A percentile compares a stretch with the other conserved stretches of the same genome.
phyloP scores from a whole-genome alignment of 2,329 filamentous ascomycete species.

The Oidium heveae region DNA sequence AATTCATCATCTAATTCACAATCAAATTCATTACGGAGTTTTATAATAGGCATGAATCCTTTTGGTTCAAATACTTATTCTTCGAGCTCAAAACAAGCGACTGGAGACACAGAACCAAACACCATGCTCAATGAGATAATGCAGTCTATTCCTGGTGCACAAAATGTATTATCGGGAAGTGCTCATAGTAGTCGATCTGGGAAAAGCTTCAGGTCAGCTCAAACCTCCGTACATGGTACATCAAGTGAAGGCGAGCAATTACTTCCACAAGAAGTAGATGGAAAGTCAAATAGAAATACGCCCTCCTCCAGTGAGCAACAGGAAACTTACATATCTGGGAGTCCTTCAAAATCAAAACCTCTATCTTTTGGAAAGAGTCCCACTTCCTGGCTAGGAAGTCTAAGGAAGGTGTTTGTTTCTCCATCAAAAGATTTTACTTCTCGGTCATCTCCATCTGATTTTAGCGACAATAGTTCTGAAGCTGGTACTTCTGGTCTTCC shows the following conservation, averaged over 20 bases:
- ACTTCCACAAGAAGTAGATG: slow-evolving; percentile 9
- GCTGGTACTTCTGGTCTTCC: background rate
- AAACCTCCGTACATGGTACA: slow-evolving; percentile 9
- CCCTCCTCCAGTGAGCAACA: background rate
- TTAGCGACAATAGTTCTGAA: background rate
- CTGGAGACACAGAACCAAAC: background rate
- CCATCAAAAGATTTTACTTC: background rate
- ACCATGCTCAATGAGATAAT: background rate
- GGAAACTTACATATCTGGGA: slow-evolving; percentile 16
- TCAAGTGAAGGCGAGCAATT: slow-evolving; percentile 12
- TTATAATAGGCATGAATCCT: slow-evolving; percentile 10
- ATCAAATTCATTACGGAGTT: slow-evolving; percentile 11
- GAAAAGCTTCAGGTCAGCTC: slow-evolving; percentile 12
- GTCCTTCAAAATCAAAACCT: slow-evolving; percentile 30
- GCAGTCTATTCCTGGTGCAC: background rate
- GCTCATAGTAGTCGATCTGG: slow-evolving; percentile 7
- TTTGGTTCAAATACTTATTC: slow-evolving; percentile 6
- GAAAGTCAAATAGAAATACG: slow-evolving; percentile 5
- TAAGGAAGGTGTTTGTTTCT: slow-evolving; percentile 19
- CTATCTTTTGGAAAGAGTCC: slow-evolving; percentile 3
- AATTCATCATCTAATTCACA: slow-evolving; percentile 10
- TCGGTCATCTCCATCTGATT: background rate
- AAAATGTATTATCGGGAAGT: slow-evolving; percentile 4
- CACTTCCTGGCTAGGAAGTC: slow-evolving; percentile 35
- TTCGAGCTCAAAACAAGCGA: slow-evolving; percentile 1